These are phyloP conservation scores for Gaultheria prostrata DNA, from an alignment of 148 eudicot genomes.

Conservation along the genomic window DNA sequence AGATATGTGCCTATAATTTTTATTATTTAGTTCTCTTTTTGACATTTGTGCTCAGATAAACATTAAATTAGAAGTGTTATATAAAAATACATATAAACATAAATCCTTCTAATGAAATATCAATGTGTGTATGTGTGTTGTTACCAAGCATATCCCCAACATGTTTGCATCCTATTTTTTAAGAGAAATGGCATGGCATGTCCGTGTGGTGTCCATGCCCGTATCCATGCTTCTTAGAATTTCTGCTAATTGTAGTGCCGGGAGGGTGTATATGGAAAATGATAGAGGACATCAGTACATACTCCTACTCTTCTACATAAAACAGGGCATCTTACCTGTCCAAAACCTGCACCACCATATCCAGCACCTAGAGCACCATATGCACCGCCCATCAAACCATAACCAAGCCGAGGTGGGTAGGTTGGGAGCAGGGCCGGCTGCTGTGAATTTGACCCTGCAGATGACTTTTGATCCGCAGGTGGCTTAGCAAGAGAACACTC, in stretches of 20 bases:
- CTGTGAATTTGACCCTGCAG: constrained; percentile 56
- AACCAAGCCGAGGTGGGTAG: constrained; percentile 69
- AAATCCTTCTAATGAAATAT: background rate
- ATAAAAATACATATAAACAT: background rate
- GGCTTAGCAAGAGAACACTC: constrained; percentile 98
- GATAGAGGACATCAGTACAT: background rate
- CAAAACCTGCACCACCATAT: constrained; percentile 58
- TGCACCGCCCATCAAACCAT: constrained; percentile 68
- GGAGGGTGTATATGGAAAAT: constrained; percentile 1
- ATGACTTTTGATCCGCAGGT: constrained; percentile 75
- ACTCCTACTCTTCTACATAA: background rate
- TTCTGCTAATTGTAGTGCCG: background rate
- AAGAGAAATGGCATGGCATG: background rate
- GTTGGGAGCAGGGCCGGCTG: constrained; percentile 60
- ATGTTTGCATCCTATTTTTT: background rate
- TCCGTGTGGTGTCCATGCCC: background rate
- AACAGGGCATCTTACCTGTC: constrained; percentile 48
- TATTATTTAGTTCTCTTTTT: background rate
- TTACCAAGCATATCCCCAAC: background rate
- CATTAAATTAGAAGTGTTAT: background rate
- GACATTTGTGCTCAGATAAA: background rate
- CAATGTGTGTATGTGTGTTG: background rate
- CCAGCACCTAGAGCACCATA: constrained; percentile 72
- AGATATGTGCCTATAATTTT: background rate
- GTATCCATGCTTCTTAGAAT: background rate